Base-by-base conservation (phyloP, 805 yeast species). In the Cyberlindnera suaveolens region DNA sequence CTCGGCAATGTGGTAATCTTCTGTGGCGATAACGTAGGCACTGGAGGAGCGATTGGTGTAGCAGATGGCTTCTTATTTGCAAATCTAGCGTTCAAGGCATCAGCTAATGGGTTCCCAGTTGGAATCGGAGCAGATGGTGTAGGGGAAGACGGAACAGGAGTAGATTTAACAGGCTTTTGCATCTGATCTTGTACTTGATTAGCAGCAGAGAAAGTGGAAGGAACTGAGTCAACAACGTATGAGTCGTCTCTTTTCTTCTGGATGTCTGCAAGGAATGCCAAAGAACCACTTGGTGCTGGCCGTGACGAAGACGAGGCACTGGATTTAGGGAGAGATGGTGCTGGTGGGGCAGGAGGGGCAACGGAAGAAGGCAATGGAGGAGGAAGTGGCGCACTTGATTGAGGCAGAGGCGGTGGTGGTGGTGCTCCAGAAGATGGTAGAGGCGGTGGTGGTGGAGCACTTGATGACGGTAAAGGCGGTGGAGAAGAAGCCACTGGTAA, bases 201-300 rank as follows among this genome's bases (percentile, higher is more conserved):
- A 5, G 58, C 57, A 13, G 64, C 57, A 10, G 50, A 43, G 47
- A 54, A 48, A 41, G 45, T 39, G n/a, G 48, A 37, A 13, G 60
- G 60, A 10, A 58, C 60, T 3, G 62, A 56, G 42, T 70, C 78
- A n/a, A 78, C 66, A 13, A 75, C 80, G 55, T 66, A 56, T 1
- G 71, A 46, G 17, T 78, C 79, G 48, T 72, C 68, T 57, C 83
- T 66, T 55, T 73, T 75, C 33, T 72, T 69, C 47, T 77, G 76
- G 39, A 79, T 78, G 45, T 78, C 76, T 1, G 78, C 78, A 39
- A 78, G 65, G 51, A 79, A 78, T 6, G 85, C 84, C 19, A 78
- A 56, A 1, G 77, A 77, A 27, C 62, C 64, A 13, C 60, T 50
- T 23, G 64, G 52, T 19, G 62, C 47, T 2, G 43, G 34, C 11